Evolutionary conservation across 2,329 filamentous ascomycete genomes (phyloP).

Genomic region (Xylaria sp.): DNA sequence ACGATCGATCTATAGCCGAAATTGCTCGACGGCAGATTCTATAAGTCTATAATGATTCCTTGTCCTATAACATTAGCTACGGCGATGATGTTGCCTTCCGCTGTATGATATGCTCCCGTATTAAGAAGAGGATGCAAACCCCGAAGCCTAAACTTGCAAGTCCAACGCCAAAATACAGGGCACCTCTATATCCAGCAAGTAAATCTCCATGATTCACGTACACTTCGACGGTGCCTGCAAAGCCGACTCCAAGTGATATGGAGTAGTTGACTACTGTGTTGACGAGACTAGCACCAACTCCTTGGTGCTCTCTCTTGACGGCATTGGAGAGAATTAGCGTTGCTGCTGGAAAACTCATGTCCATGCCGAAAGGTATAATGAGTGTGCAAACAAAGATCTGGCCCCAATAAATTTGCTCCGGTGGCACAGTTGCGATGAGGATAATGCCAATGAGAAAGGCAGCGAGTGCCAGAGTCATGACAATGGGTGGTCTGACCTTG

Average conservation of each 20-base stretch:
- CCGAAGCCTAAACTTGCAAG: conserved; percentile 39
- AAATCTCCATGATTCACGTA: conserved; percentile 45
- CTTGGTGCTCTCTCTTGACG: conserved; percentile 49
- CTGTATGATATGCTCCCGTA: conserved; percentile 30
- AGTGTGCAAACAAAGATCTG: conserved; percentile 61
- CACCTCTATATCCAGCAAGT: conserved; percentile 44
- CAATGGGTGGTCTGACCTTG: conserved; percentile 39
- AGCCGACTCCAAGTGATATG: conserved; percentile 65
- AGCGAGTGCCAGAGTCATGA: conserved; percentile 46
- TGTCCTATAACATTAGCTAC: background rate
- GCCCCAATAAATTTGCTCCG: conserved; percentile 64
- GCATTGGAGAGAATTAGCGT: conserved; percentile 62
- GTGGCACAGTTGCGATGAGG: conserved; percentile 52
- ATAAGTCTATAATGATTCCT: background rate
- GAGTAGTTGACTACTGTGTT: conserved; percentile 69
- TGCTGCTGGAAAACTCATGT: conserved; percentile 66
- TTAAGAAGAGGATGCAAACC: conserved; percentile 42
- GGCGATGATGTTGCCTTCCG: conserved; percentile 15
- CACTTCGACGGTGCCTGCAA: conserved; percentile 59
- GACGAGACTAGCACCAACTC: conserved; percentile 57
- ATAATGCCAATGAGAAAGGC: conserved; percentile 44
- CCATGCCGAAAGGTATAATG: conserved; percentile 64
- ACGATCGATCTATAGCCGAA: background rate
- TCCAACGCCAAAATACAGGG: conserved; percentile 45
- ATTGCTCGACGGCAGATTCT: background rate